Base-by-base conservation (phyloP, 1,284 basidiomycete genomes). In the Waitea zeae region DNA sequence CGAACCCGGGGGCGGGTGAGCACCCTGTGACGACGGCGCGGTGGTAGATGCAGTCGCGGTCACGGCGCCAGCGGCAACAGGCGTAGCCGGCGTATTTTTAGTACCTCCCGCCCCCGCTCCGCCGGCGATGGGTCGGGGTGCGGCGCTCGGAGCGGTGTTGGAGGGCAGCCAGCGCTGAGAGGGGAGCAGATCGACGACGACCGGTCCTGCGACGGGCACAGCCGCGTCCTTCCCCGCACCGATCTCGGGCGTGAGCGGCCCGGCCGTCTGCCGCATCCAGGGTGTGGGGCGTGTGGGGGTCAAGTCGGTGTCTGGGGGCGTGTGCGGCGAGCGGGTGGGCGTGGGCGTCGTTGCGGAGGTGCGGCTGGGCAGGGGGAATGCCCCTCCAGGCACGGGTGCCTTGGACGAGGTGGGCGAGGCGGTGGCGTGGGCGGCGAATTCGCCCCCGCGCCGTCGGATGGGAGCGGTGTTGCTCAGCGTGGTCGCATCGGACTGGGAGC, bases 191-290 rank as follows among this genome's bases (percentile, higher is more conserved):
- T 54, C 61, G 41, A 70, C 54, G 29, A 73, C 56, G 13, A 74
- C 59, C 24, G 74, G 72, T 27, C 64, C 62, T 36, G 70, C 67
- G 28, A 75, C 68, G 29, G 64, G 70, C 36, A 61, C 53, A 42
- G 56, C 53, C 38, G 75, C 62, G 38, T 65, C 59, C 45, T 73
- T 75, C 41, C 53, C 53, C 45, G 72, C 57, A 20, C 72, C 70
- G 41, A 73, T 71, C 38, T 54, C 59, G 20, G 71, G 70, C 12
- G 72, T 76, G 20, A 58, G 45, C 35, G 55, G 44, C 44, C 41
- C 38, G 34, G 13, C n/a, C 14, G 3, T 14, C 14, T 6, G n/a
- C 12, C 9, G 15, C n/a, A n/a, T n/a, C n/a, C n/a, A n/a, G n/a
- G n/a, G n/a, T n/a, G n/a, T n/a, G 34, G 12, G 12, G n/a, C 5